phyloP scores from a whole-genome alignment of 2,329 filamentous ascomycete genomes.

The Pseudocercospora macadamiae region DNA sequence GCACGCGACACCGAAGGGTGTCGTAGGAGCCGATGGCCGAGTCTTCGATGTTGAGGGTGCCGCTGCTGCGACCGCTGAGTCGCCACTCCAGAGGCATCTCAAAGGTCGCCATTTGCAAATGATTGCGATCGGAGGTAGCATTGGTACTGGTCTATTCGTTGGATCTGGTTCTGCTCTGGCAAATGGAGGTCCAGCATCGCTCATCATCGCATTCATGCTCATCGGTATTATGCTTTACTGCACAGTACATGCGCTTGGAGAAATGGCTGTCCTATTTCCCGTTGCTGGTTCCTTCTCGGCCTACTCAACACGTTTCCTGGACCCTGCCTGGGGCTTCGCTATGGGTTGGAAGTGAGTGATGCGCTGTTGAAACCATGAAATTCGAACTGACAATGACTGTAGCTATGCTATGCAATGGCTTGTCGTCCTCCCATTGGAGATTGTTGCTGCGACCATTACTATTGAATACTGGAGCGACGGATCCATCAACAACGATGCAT shows the following conservation, averaged over 20 bases:
- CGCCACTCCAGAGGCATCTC: slow-evolving; percentile 71
- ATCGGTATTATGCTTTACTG: slow-evolving; percentile 40
- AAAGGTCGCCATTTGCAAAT: slow-evolving; percentile 90
- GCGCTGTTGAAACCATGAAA: background rate
- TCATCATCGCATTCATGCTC: slow-evolving; percentile 37
- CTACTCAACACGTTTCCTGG: slow-evolving; percentile 40
- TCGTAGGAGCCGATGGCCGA: slow-evolving; percentile 56
- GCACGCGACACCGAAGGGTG: slow-evolving; percentile 51
- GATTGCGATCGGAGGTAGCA: slow-evolving; percentile 73
- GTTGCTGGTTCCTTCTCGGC: slow-evolving; percentile 41
- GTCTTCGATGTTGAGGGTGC: slow-evolving; percentile 66
- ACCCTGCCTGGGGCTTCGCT: slow-evolving; percentile 42
- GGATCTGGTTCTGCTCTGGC: slow-evolving; percentile 38
- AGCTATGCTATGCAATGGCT: slow-evolving; percentile 41
- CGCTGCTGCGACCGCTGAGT: slow-evolving; percentile 67
- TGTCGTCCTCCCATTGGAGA: slow-evolving; percentile 38
- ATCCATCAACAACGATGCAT: slow-evolving; percentile 37
- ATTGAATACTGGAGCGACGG: slow-evolving; percentile 37
- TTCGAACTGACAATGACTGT: slow-evolving; percentile 16
- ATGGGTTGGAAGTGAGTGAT: slow-evolving; percentile 39
- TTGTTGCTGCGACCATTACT: slow-evolving; percentile 38
- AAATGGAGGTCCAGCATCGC: slow-evolving; percentile 38
- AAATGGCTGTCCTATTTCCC: slow-evolving; percentile 41
- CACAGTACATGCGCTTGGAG: slow-evolving; percentile 39
- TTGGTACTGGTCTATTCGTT: slow-evolving; percentile 41